phyloP scores from a whole-genome alignment of 2,329 filamentous ascomycete genomes.

The Catunica adiposa region DNA sequence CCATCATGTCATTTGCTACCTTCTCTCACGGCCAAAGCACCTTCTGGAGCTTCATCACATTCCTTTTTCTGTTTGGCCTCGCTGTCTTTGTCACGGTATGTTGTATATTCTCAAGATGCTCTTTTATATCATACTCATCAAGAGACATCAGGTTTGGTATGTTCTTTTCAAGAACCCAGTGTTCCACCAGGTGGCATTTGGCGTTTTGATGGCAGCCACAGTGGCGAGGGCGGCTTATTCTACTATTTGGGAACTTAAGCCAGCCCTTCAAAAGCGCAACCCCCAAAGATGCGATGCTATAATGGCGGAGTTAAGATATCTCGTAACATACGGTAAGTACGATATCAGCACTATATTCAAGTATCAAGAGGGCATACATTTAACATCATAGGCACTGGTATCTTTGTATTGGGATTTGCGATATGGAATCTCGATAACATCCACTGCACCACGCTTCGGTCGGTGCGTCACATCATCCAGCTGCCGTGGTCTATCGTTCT shows the following conservation, averaged over 20 bases:
- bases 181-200: conserved; percentile 72
- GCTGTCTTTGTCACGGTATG: conserved; percentile 59
- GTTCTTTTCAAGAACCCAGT: conserved; percentile 65
- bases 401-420: conserved; percentile 59
- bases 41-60: conserved; percentile 36
- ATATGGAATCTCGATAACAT: conserved; percentile 69
- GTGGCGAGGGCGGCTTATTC: conserved; percentile 59
- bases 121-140: not conserved
- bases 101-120: conserved; percentile 1
- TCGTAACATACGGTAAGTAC: conserved; percentile 42
- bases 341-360: not conserved
- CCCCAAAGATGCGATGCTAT: conserved; percentile 31
- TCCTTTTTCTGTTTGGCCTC: conserved; percentile 35
- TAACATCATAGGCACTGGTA: conserved; percentile 35
- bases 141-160: conserved; percentile 34
- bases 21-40: conserved; percentile 51
- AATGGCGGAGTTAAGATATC: conserved; percentile 54
- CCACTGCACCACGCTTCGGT: conserved; percentile 50
- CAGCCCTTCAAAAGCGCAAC: conserved; percentile 28
- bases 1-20: conserved; percentile 44
- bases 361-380: not conserved
- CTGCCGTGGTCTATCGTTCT: conserved; percentile 68
- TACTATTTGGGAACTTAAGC: conserved; percentile 41
- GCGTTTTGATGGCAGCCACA: conserved; percentile 51
- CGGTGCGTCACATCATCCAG: conserved; percentile 50